Evolutionary conservation across 805 yeast genomes (phyloP), one percentile per base, ranked within the genome.

Genomic region (Lachancea mirantina): DNA sequence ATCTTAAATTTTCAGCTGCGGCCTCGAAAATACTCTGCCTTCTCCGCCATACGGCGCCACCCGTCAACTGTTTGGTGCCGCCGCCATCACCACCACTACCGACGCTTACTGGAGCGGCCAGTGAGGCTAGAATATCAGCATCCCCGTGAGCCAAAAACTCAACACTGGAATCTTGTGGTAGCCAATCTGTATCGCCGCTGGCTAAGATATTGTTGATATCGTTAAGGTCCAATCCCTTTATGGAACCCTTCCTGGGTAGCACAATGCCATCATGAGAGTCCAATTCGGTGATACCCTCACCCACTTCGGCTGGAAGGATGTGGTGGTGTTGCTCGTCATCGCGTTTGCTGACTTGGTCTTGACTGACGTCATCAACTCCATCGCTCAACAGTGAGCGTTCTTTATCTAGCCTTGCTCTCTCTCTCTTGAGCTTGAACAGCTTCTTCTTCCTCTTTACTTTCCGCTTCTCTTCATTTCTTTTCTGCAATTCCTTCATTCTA

Each of bases 11-110:
- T 51, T 82, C 89, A 7, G 76, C 72, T 6, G 78, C 79, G 4
- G 92, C 88, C 46, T 81, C 92, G 2, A 67, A 80, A 33, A 75
- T 68, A 37, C 84, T 76, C 30, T 79, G 78, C 45, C 83, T 65
- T 52, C 87, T 69, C 47, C 75, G 55, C 51, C 62, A 57, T 23
- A 55, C 48, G 2, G 55, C 42, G n/a, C 45, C 47, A 30, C 56
- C 57, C 11, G 34, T 40, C 19, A 37, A 23, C 5, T 30, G 23
- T 28, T 35, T 25, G n/a, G n/a, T n/a, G n/a, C n/a, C n/a, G n/a
- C n/a, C n/a, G n/a, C n/a, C n/a, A 4, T 23, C 30, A 6, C 22
- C 34, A 17, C 45, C 34, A 23, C 46, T 44, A 21, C 42, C 46
- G 8, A 55, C 36, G 21, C 44, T 46, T 5, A 57, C 51, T 2